Percentiles rank a stretch among this genome's conserved stretches.
Evolutionary conservation across 75 land plant species (phyloP).

Genomic region (Chamaecyparis obtusa): DNA sequence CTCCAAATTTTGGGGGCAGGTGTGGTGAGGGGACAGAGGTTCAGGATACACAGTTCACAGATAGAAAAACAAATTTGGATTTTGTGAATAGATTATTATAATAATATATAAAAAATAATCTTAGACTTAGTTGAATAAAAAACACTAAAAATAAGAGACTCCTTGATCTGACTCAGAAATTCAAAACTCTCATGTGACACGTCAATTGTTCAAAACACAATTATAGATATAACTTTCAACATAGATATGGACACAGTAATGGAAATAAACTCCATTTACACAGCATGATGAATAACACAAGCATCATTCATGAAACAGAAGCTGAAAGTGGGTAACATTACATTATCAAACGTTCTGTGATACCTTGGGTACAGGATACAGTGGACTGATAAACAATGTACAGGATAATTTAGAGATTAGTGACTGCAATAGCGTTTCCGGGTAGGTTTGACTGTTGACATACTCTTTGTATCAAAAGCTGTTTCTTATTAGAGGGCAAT

Average conservation of each 20-base stretch:
- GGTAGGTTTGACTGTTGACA: not conserved
- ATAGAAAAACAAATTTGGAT: too few species aligned
- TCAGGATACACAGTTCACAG: too few species aligned
- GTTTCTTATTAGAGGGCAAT: not conserved
- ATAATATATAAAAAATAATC: too few species aligned
- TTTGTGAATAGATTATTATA: too few species aligned
- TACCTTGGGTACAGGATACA: not conserved
- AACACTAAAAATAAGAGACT: too few species aligned
- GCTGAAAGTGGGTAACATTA: not conserved
- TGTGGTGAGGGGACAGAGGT: too few species aligned
- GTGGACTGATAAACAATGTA: conserved; percentile 1
- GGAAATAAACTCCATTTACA: not conserved
- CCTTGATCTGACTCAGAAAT: too few species aligned
- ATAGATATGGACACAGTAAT: not conserved
- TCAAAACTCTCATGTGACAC: not conserved
- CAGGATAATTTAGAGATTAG: not conserved
- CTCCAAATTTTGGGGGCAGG: too few species aligned
- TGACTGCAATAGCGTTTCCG: not conserved
- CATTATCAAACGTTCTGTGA: not conserved
- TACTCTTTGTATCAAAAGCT: not conserved
- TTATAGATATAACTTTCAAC: not conserved
- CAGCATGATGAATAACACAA: not conserved
- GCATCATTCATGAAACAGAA: not conserved
- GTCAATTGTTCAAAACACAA: not conserved
- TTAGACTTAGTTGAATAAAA: too few species aligned